Base-by-base conservation (phyloP, 1,284 basidiomycete species). In the Coriolopsis trogii region DNA sequence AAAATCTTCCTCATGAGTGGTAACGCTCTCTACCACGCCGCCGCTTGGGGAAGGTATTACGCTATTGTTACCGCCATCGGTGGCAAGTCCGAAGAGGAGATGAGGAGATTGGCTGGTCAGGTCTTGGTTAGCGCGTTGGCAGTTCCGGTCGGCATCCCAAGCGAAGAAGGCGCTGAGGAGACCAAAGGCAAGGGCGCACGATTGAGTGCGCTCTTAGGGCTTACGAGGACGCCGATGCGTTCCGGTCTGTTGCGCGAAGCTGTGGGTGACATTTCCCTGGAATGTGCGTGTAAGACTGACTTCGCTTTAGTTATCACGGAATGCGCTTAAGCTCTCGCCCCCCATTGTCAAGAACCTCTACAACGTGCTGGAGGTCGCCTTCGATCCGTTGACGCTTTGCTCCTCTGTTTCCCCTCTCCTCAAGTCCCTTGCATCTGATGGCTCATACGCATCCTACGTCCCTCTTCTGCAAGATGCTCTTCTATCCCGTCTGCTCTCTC, bases 1-100 rank as follows among this genome's bases (percentile, higher is more conserved):
- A 89, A 91, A 65, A 98, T 99, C 65, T 99, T 99, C 73, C 77
- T 93, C 62, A 93, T 93, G 73, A 95, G 93, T 60, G 92, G 91
- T 4, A 96, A 95, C 69, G 87, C 92, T 13, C 79, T 99, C 33
- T 99, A 96, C 76, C 96, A 99, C 70, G 96, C 97, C 50, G 95
- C 96, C 18, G 94, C 97, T 0, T 98, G 95, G 93, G 87, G 90
- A 51, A 81, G 91, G 51, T 98, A 95, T 72, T 88, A 90, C 57
- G 73, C 80, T 25, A 69, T 91, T 43, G 79, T 87, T 34, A 84
- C 81, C 3, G 79, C 76, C 51, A 86, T 85, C 25, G 83, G 86
- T 20, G 82, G 84, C 16, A 87, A 82, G 64, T 83, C 84, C 15
- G 85, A 89, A 34, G 88, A 91, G 56, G 93, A 96, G 68, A 76